A percentile compares a stretch with the other conserved stretches of the same genome.
Evolutionary conservation across 2,329 filamentous ascomycete species (phyloP).

Genomic region (Fusarium acutatum): DNA sequence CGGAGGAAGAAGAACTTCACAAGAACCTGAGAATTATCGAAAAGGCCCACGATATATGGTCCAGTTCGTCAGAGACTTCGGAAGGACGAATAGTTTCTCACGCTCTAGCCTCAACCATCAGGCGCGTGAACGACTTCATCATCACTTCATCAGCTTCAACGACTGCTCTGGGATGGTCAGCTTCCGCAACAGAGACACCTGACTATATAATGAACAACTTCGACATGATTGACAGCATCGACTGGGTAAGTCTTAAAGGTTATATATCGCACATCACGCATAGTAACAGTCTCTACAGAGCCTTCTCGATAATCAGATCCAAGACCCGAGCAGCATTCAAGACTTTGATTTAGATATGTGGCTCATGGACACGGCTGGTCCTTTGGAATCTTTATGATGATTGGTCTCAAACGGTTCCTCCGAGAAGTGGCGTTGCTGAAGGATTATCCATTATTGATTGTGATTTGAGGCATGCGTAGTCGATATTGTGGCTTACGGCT

Average conservation of each 20-base stretch:
- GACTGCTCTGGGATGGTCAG: background rate
- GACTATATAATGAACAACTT: background rate
- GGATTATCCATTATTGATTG: rapidly evolving
- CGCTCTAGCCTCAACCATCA: constrained; percentile 31
- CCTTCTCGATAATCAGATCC: constrained; percentile 22
- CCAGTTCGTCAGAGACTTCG: background rate
- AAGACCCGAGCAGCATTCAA: background rate
- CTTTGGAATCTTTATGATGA: background rate
- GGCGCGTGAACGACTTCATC: constrained; percentile 1
- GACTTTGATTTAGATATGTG: constrained; percentile 24
- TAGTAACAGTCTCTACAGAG: background rate
- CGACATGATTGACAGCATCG: constrained; percentile 20
- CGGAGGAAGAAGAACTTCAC: background rate
- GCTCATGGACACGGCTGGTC: constrained; percentile 11
- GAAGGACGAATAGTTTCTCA: constrained; percentile 36
- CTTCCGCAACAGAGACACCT: rapidly evolving
- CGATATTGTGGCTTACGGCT: background rate
- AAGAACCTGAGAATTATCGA: constrained; percentile 17
- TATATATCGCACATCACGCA: rapidly evolving
- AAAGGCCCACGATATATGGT: constrained; percentile 36
- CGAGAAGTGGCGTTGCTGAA: background rate
- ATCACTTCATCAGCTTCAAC: rapidly evolving
- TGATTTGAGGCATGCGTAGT: rapidly evolving
- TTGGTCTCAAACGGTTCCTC: rapidly evolving
- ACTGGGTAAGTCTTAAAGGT: constrained; percentile 23